Evolutionary conservation across 768 basidiomycete genomes (phyloP).

Genomic region (Rhizopogon sp.): DNA sequence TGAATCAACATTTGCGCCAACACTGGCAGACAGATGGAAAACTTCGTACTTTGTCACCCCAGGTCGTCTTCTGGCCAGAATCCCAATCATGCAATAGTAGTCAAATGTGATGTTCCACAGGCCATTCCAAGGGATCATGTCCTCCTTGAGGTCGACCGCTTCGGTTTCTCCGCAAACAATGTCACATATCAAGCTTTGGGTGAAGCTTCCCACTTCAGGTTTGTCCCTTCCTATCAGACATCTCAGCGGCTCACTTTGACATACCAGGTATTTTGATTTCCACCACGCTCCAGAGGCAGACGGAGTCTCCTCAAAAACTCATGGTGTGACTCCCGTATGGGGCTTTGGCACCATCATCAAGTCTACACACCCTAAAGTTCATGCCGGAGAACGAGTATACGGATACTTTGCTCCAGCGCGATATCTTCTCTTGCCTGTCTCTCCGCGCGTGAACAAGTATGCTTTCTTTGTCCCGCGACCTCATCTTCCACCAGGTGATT

Average conservation of each 20-base stretch:
- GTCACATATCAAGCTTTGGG: slow-evolving; percentile 59
- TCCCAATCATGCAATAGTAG: slow-evolving; percentile 23
- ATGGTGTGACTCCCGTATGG: slow-evolving; percentile 70
- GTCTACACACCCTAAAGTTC: slow-evolving; percentile 45
- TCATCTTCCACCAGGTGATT: slow-evolving; percentile 53
- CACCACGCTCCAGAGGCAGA: slow-evolving; percentile 41
- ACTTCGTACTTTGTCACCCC: slow-evolving; percentile 36
- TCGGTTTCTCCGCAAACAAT: slow-evolving; percentile 72
- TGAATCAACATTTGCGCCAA: too few species aligned
- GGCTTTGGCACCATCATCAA: slow-evolving; percentile 56
- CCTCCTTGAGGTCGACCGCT: slow-evolving; percentile 55
- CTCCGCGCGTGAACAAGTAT: slow-evolving; percentile 46
- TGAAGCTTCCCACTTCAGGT: slow-evolving; percentile 38
- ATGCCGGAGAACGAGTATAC: slow-evolving; percentile 55
- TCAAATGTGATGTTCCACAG: slow-evolving; percentile 14
- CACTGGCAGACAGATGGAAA: slow-evolving; percentile 5
- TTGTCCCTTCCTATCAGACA: not conserved
- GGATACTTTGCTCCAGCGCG: slow-evolving; percentile 55
- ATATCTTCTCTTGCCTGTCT: slow-evolving; percentile 52
- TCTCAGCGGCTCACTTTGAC: slow-evolving; percentile 12
- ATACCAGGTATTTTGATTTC: slow-evolving; percentile 63
- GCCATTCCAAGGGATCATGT: slow-evolving; percentile 39
- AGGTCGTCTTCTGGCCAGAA: slow-evolving; percentile 30
- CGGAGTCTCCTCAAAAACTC: slow-evolving; percentile 39
- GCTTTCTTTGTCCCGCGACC: slow-evolving; percentile 56